Evolutionary conservation across 2,329 filamentous ascomycete species (phyloP), one percentile per base, ranked within the genome.

Genomic region (Orbilia brochopaga): DNA sequence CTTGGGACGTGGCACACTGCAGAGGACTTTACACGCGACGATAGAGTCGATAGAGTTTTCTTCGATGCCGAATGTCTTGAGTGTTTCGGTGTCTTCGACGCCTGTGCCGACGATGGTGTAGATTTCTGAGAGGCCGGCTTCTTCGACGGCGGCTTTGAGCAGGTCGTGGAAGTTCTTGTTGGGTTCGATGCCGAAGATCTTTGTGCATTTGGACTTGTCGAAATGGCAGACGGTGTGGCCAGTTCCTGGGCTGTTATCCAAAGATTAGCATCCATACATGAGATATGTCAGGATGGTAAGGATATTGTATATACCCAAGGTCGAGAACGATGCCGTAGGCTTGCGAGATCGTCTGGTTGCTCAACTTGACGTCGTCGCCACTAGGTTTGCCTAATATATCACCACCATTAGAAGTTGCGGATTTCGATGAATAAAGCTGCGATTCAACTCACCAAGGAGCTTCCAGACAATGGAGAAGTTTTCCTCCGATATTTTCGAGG

Each of bases 171-270:
- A 78, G 0, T 80, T 79, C 2, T 75, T 65, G 44, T 82, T 83
- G 0, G 85, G 85, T 75, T 86, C 85, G 1, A 83, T 81, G 50
- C 83, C 85, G 73, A 85, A 86, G 48, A 86, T 81, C 13, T 79
- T 78, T 7, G 74, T 79, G 67, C 85, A 81, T 2, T 79, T 78
- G 1, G 78, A 76, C 5, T 78, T 77, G 60, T 79, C 76, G 69
- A 85, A 83, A 51, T 80, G 79, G 0, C 78, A 78, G 53, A 85
- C 79, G 61, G 85, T 81, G 13, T 82, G 80, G 32, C 85, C 85
- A 30, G 79, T 82, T 2, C 85, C 85, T 0, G 85, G 84, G 4
- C 74, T 75, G 35, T 66, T 48, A 35, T 30, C n/a, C n/a, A n/a
- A n/a, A n/a, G n/a, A n/a, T n/a, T n/a, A n/a, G n/a, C n/a, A n/a